Percentiles rank a stretch among this genome's conserved stretches.
phyloP scores from a whole-genome alignment of 2,329 filamentous ascomycete genomes.

The Aspergillus melleus region DNA sequence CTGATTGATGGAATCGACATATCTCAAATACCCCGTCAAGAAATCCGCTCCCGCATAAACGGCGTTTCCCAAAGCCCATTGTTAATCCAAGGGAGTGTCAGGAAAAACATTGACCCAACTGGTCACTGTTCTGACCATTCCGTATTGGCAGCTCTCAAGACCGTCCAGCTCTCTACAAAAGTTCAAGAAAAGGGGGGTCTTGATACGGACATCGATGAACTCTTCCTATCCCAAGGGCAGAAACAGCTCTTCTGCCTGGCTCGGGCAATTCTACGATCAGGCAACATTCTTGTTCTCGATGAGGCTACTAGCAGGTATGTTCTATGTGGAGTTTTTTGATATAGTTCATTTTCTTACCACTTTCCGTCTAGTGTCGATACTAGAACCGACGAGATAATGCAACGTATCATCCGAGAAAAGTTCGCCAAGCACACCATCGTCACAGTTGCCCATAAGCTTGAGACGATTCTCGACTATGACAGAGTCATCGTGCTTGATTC shows the following conservation, averaged over 20 bases:
- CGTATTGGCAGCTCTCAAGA: conserved; percentile 39
- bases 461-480: conserved; percentile 45
- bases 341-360: conserved; percentile 5
- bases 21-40: conserved; percentile 37
- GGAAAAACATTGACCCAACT: conserved; percentile 42
- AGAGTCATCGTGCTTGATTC: conserved; percentile 39
- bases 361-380: conserved; percentile 51
- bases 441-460: conserved; percentile 57
- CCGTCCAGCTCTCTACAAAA: conserved; percentile 34
- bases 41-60: conserved; percentile 43
- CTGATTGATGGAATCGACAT: conserved; percentile 46
- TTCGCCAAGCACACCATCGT: conserved; percentile 61
- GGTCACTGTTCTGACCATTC: conserved; percentile 30
- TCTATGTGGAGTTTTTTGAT: not conserved
- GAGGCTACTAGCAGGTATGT: conserved; percentile 32
- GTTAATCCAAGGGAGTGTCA: conserved; percentile 42
- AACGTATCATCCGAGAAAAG: conserved; percentile 54
- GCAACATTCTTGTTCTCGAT: conserved; percentile 47
- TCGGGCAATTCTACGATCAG: conserved; percentile 54
- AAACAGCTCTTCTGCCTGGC: conserved; percentile 65
- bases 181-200: not conserved
- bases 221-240: conserved; percentile 57
- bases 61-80: conserved; percentile 47
- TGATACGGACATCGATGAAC: not conserved
- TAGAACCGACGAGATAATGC: conserved; percentile 59